Percentiles rank a stretch among this genome's conserved stretches.
phyloP scores from a whole-genome alignment of 805 yeast genomes.

The Ogataea corticis region DNA sequence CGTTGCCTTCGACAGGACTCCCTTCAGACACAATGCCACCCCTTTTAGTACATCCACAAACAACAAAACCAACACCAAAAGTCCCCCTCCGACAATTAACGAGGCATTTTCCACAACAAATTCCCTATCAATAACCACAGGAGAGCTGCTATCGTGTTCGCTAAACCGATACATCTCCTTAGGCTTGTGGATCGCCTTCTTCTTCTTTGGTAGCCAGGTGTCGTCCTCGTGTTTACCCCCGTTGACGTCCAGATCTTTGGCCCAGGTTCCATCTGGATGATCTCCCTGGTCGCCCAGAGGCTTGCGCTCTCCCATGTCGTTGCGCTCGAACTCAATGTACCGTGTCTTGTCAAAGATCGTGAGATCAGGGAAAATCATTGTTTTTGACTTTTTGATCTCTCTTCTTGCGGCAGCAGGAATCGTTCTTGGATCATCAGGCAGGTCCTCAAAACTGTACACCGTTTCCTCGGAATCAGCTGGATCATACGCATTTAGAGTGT shows the following conservation, averaged over 20 bases:
- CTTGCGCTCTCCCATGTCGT: conserved; percentile 39
- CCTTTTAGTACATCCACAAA: conserved; percentile 12
- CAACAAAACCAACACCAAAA: conserved; percentile 7
- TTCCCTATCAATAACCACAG: conserved; percentile 41
- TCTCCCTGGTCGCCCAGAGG: conserved; percentile 26
- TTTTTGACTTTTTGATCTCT: conserved; percentile 31
- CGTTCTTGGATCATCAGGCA: conserved; percentile 35
- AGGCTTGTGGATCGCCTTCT: conserved; percentile 19
- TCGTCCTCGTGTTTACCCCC: conserved; percentile 23
- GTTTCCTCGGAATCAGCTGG: conserved; percentile 11
- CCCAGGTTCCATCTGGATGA: conserved; percentile 33
- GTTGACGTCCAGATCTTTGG: conserved; percentile 24
- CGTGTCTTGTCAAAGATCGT: conserved; percentile 51
- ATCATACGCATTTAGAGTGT: conserved; percentile 27
- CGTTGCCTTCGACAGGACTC: background rate
- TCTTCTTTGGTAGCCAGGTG: conserved; percentile 33
- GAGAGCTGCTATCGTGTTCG: conserved; percentile 33
- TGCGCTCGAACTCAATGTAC: conserved; percentile 54
- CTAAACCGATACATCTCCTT: conserved; percentile 27
- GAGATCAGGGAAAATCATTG: conserved; percentile 54
- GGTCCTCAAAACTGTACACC: conserved; percentile 25
- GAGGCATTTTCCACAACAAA: conserved; percentile 51
- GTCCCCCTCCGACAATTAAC: conserved; percentile 13
- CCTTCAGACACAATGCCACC: background rate
- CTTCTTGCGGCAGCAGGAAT: conserved; percentile 33